Base-by-base conservation (phyloP, 148 eudicot genomes). In the Rhododendron molle region DNA sequence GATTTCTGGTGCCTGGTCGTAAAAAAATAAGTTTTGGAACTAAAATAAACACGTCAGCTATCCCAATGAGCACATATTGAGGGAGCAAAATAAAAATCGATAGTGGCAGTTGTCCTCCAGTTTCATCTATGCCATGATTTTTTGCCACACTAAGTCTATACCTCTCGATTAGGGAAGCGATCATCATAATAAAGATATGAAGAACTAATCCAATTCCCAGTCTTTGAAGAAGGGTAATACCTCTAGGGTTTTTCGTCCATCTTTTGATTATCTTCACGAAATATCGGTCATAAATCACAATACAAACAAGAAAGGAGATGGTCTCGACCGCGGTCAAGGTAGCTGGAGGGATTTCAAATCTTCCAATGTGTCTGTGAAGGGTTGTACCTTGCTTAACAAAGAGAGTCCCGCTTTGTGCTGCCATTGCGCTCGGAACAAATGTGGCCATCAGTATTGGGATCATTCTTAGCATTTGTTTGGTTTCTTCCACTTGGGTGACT, bases 371-470 rank as follows among this genome's bases (percentile, higher is more conserved):
- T 62, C 93, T 83, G 10, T 92, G 81, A 0, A 93, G 89, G n/a
- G 95, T 94, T 30, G 93, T 93, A 36, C 96, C 96, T 89, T 95
- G 98, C 86, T 95, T 94, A 23, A 95, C 90, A 36, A 95, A 95
- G 9, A 95, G 92, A 36, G 98, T 93, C 83, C 84, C 81, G 62
- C 89, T 86, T 84, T 95, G 98, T 13, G 98, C 95, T 15, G 91
- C 18, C 95, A 95, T 93, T 7, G 90, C 0, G 85, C 95, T 93
- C 4, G 96, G 96, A 16, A 93, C 80, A 1, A 95, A 87, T 3
- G 93, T 93, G 52, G 90, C 90, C 0, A 92, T 65, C 69, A 93
- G 54, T 67, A 95, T 90, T 5, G 98, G 98, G 14, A 95, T 86
- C 95, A 95, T 92, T 78, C 88, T 83, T 43, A 93, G 65, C 92